These are phyloP conservation scores for Naumovozyma baii DNA, from an alignment of 805 yeast species.

Conservation along the genomic window DNA sequence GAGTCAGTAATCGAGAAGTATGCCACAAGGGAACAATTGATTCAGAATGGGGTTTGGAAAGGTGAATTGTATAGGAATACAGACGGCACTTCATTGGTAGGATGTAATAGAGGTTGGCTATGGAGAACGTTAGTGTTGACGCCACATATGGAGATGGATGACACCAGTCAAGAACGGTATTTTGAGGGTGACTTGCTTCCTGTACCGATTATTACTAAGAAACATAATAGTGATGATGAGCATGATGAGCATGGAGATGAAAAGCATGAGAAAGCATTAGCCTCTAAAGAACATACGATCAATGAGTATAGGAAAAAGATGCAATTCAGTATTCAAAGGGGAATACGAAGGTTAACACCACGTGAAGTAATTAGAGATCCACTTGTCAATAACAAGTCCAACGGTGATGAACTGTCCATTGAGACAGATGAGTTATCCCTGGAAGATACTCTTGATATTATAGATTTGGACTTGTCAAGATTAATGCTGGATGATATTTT, in stretches of 20 bases:
- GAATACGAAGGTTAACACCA: slow-evolving; percentile 23
- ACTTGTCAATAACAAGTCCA: background rate
- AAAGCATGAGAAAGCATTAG: background rate
- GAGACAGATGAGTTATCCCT: slow-evolving; percentile 10
- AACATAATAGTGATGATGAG: slow-evolving; percentile 6
- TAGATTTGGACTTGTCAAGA: slow-evolving; percentile 24
- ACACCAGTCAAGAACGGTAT: background rate
- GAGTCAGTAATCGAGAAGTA: slow-evolving; percentile 15
- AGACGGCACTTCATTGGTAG: background rate
- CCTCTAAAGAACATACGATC: background rate
- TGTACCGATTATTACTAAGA: slow-evolving; percentile 11
- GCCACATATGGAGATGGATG: slow-evolving; percentile 7
- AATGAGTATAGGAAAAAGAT: background rate
- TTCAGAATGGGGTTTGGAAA: slow-evolving; percentile 25
- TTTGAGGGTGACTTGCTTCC: slow-evolving; percentile 4
- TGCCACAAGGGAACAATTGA: slow-evolving; percentile 19
- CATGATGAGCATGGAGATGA: slow-evolving; percentile 1
- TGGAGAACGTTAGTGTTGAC: slow-evolving; percentile 22
- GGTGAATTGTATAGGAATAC: slow-evolving; percentile 18
- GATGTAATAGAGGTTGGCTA: slow-evolving; percentile 24
- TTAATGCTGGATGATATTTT: slow-evolving; percentile 20
- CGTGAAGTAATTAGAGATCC: slow-evolving; percentile 9
- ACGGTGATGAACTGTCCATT: background rate
- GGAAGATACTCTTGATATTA: slow-evolving; percentile 21
- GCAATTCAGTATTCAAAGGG: slow-evolving; percentile 1